Base-by-base conservation (phyloP, 2,329 filamentous ascomycete genomes). In the Beauveria bassiana region DNA sequence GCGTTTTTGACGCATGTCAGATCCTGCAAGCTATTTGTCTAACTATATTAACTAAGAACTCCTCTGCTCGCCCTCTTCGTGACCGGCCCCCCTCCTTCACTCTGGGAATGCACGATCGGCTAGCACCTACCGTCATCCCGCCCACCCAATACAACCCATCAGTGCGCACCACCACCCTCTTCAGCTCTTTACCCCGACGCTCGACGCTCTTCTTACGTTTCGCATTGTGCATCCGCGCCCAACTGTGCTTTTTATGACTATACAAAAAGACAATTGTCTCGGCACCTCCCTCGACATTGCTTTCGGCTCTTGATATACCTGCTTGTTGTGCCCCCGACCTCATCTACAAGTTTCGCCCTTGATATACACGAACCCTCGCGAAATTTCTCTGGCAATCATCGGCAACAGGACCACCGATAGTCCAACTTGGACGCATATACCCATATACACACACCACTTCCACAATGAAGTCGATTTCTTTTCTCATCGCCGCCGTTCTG, bases 381-480 rank as follows among this genome's bases (percentile, higher is more conserved):
- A 38, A 12, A 14, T 20, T 10, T 43, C n/a, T 8, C 18, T 43
- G 42, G 42, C 24, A 47, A 7, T 22, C 22, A 20, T 26, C 45
- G 22, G 14, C 45, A 14, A 12, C 53, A 54, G 9, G 3, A 24
- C 6, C n/a, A n/a, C n/a, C n/a, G 3, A 34, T 20, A 28, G 10
- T 34, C 26, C 18, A 8, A 16, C 18, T 20, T 43, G 0, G 24
- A 26, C 46, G 45, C 46, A 57, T 38, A 38, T 38, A 38, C 14
- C 3, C 31, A 56, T 34, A 49, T 7, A 49, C 31, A 24, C n/a
- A 50, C 9, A 22, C 18, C 40, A n/a, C 26, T 20, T 22, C 5
- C 31, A 40, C 20, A 14, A 69, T 70, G 67, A 68, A 67, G 63
- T 67, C 64, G 22, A 34, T 61, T 64, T 50, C 49, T 62, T 60